Base-by-base conservation (phyloP, 1,284 basidiomycete species). In the Puccinia hordei region DNA sequence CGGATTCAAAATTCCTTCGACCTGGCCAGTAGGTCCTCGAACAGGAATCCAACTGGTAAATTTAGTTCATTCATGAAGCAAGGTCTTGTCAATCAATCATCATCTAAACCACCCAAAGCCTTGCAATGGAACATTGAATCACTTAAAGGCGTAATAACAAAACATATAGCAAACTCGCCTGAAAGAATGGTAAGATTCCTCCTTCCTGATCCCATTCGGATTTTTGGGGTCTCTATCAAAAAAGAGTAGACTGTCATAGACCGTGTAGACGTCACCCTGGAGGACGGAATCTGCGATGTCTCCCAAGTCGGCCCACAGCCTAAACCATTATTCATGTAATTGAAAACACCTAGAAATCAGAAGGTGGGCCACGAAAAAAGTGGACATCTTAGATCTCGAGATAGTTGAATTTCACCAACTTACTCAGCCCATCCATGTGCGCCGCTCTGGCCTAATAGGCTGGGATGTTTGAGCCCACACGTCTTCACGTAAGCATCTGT, bases 391-490 rank as follows among this genome's bases (percentile, higher is more conserved):
- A 2, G 22, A 30, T n/a, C n/a, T 19, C n/a, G 24, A 38, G 33
- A n/a, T n/a, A 53, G 10, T 35, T 35, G 46, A 9, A 55, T 71
- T 27, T 12, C 53, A 15, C 46, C 27, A 30, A 75, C 76, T 79
- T 30, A 79, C 65, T 83, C 82, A 9, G 77, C 80, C 83, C 83
- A 83, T 22, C 83, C 82, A n/a, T 74, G 66, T 59, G 75, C 55
- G 9, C 81, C 81, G 3, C 82, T 71, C 13, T 80, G 49, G 3
- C 83, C 83, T 51, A 83, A 76, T 15, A 83, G 73, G 6, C 46
- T 79, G 0, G 83, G 83, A 66, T 83, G 83, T 41, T 83, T 83
- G 35, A 51, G 24, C 0, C 80, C 77, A 13, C 82, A 82, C 13
- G 82, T 82, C 57, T 69, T 66, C 22, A 81, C 74, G 27, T 82